Percentiles rank a stretch among this genome's conserved stretches.
phyloP scores from a whole-genome alignment of 75 land plant genomes.

The Picea sitchensis region DNA sequence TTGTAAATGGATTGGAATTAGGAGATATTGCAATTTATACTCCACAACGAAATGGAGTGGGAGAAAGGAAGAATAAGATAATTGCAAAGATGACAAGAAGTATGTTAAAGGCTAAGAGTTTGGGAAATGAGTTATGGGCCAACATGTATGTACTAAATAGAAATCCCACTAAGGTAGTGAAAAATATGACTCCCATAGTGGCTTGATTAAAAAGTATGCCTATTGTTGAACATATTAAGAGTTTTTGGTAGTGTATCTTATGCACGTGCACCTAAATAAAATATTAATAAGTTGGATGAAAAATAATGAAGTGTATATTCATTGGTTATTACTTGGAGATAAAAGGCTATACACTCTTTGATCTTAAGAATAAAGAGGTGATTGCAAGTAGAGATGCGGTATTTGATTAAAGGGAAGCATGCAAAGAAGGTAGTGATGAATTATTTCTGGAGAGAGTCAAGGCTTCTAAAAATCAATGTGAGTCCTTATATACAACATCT shows the following conservation, averaged over 20 bases:
- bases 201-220: neutral
- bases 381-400: neutral
- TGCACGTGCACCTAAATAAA: neutral
- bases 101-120: too few relatives aligned
- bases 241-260: neutral
- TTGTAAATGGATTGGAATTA: neutral
- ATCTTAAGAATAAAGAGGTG: neutral
- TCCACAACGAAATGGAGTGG: too few relatives aligned
- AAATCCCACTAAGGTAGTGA: neutral
- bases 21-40: neutral
- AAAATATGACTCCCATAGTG: neutral
- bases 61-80: too few relatives aligned
- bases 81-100: too few relatives aligned
- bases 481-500: neutral
- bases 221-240: neutral
- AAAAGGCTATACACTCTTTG: neutral
- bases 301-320: neutral
- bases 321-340: neutral
- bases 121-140: neutral
- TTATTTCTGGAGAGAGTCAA: neutral
- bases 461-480: neutral
- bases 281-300: neutral
- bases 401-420: neutral
- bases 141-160: neutral
- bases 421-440: neutral